phyloP scores from a whole-genome alignment of 148 eudicot genomes.

The Diospyros lotus region DNA sequence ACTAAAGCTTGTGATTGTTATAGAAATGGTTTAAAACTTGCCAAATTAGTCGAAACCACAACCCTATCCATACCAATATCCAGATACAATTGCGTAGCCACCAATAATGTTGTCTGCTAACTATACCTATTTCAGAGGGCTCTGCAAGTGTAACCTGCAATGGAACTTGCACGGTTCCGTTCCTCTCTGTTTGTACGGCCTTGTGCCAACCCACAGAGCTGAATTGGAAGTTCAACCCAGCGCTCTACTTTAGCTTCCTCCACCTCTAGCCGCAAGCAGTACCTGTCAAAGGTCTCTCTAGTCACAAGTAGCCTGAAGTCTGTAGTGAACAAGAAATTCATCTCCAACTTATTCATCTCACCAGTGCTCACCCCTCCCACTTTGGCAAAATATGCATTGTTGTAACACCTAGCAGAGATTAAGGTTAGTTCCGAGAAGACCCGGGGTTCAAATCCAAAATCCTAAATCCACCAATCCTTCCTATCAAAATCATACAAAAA shows the following conservation, averaged over 20 bases:
- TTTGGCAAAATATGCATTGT: constrained; percentile 24
- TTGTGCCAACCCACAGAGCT: constrained; percentile 20
- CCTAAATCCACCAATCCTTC: no score
- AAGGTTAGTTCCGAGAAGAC: no score
- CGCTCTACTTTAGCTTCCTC: constrained; percentile 4
- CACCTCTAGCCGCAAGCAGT: constrained; percentile 33
- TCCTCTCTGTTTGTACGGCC: constrained; percentile 25
- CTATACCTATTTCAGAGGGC: neutral
- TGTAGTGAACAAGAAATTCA: constrained; percentile 20
- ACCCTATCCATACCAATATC: no score
- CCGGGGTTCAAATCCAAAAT: no score
- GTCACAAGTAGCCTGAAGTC: constrained; percentile 40
- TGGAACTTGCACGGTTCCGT: constrained; percentile 13
- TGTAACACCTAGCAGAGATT: constrained; percentile 17
- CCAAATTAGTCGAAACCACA: no score
- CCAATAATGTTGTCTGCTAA: no score
- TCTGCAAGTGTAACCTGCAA: constrained; percentile 6
- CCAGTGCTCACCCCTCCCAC: constrained; percentile 41
- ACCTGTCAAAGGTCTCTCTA: constrained; percentile 32
- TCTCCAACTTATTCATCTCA: constrained; percentile 52
- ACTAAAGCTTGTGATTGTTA: no score
- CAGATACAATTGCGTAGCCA: no score
- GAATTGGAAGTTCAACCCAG: constrained; percentile 23
- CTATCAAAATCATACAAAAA: no score
- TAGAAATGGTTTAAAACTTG: no score